Percentiles rank a stretch among this genome's conserved stretches.
phyloP scores from a whole-genome alignment of 495 filamentous ascomycete species.

The Alectoria sarmentosa region DNA sequence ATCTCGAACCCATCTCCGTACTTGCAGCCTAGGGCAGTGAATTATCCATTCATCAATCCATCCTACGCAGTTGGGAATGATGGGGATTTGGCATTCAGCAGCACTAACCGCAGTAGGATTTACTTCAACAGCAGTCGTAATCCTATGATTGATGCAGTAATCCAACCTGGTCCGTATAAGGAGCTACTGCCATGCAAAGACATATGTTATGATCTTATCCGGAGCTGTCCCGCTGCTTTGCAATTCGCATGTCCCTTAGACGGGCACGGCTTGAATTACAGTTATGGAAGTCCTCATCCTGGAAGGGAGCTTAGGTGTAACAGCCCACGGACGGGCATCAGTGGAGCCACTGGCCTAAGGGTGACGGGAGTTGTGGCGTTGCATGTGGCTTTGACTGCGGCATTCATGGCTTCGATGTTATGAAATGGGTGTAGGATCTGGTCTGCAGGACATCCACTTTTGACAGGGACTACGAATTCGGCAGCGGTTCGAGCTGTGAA shows the following conservation, averaged over 20 bases:
- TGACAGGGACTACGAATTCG: neutral
- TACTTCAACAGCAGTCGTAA: slow-evolving; percentile 49
- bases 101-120: slow-evolving; percentile 19
- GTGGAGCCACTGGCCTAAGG: neutral
- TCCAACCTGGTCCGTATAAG: slow-evolving; percentile 86
- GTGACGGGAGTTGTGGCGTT: neutral
- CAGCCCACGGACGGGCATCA: neutral
- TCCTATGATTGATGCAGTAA: slow-evolving; percentile 56
- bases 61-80: slow-evolving; percentile 27
- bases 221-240: slow-evolving; percentile 73
- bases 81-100: slow-evolving; percentile 18
- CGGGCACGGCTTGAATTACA: slow-evolving; percentile 48
- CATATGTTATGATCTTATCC: slow-evolving; percentile 75
- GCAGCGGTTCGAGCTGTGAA: neutral
- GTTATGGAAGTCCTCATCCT: slow-evolving; percentile 50
- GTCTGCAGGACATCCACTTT: neutral
- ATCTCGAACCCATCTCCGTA: slow-evolving; percentile 49
- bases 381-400: neutral
- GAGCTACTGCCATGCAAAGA: slow-evolving; percentile 82
- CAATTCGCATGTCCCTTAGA: slow-evolving; percentile 68
- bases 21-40: slow-evolving; percentile 63
- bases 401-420: neutral
- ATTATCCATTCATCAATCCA: slow-evolving; percentile 61
- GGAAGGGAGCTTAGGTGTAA: neutral
- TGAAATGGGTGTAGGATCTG: neutral